Base-by-base conservation (phyloP, 1,284 basidiomycete genomes). In the Irpex lacteus region DNA sequence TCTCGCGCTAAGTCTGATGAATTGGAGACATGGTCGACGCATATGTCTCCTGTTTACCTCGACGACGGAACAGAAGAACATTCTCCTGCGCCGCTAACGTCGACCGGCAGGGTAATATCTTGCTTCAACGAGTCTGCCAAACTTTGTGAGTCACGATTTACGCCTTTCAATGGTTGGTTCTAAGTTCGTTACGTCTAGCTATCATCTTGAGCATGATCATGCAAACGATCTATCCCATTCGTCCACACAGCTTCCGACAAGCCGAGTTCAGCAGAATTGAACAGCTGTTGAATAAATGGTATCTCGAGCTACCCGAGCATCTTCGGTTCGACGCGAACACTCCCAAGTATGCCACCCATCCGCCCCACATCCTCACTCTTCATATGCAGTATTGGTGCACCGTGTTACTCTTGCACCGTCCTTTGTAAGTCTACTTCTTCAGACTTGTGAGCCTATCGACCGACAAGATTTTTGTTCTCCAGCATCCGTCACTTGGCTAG, bases 371-470 rank as follows among this genome's bases (percentile, higher is more conserved):
- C 32, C 75, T 94, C 60, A 88, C 88, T 36, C 77, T 95, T 52
- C 93, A 95, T 71, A 90, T 94, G 85, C 88, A 92, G 71, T 95
- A 94, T 71, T 95, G 93, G 90, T 91, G 89, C 71, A 85, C 90
- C 2, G 85, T 91, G 18, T 76, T 95, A 37, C 75, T 95, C 36
- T 77, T 95, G 37, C 91, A 95, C 74, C 84, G 94, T 15, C 92
- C 93, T 3, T 94, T 92, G 91, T 92, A 72, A 79, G 90, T 80
- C 6, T 38, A 47, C 57, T 49, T 64, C 61, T 44, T 60, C 59
- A 63, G 63, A 40, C 49, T 8, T 5, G 49, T 26, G 8, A 5
- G 50, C 18, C 15, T 15, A 19, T 21, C 5, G 50, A 52, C n/a
- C 26, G n/a, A 34, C 18, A 2, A 54, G 9, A 1, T 40, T 15